Conservation (phyloP, 495 filamentous ascomycete genomes). For the Venustampulla echinocandica region DNA sequence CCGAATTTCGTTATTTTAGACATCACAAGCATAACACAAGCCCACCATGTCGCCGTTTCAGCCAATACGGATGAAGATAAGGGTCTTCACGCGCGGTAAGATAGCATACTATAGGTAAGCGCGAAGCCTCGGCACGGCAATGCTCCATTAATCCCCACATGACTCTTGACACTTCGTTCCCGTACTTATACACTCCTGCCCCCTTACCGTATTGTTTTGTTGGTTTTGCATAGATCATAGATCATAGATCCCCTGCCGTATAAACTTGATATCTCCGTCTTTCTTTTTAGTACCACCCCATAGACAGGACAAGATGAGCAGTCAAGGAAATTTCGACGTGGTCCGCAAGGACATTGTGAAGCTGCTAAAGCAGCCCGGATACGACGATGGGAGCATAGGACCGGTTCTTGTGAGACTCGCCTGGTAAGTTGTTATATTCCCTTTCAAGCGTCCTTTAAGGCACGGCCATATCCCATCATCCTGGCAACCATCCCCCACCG, state of each 20-base stretch:
- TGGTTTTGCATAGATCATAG: conserved; percentile 1
- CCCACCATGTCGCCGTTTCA: conserved; percentile 4
- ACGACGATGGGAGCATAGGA: conserved; percentile 55
- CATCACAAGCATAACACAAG: neutral
- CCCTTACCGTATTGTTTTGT: neutral
- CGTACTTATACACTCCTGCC: neutral
- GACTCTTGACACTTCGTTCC: conserved; percentile 5
- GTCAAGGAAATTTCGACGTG: conserved; percentile 38
- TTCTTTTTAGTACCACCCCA: neutral
- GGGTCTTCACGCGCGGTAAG: conserved; percentile 11
- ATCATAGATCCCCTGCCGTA: neutral
- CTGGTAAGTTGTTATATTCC: conserved; percentile 36
- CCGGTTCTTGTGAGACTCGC: conserved; percentile 54
- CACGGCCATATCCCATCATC: too few species aligned
- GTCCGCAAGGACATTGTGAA: conserved; percentile 46
- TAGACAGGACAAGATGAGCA: conserved; percentile 10
- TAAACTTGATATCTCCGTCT: neutral
- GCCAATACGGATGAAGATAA: neutral
- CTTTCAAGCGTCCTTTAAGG: conserved; percentile 10
- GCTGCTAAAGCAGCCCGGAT: conserved; percentile 48
- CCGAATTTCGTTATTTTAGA: neutral
- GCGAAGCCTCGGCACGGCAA: conserved; percentile 12
- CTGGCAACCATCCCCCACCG: conserved; percentile 6
- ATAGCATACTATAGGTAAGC: conserved; percentile 3
- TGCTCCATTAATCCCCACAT: neutral